Conservation (phyloP, 2,329 filamentous ascomycete species). For the Biscogniauxia marginata region DNA sequence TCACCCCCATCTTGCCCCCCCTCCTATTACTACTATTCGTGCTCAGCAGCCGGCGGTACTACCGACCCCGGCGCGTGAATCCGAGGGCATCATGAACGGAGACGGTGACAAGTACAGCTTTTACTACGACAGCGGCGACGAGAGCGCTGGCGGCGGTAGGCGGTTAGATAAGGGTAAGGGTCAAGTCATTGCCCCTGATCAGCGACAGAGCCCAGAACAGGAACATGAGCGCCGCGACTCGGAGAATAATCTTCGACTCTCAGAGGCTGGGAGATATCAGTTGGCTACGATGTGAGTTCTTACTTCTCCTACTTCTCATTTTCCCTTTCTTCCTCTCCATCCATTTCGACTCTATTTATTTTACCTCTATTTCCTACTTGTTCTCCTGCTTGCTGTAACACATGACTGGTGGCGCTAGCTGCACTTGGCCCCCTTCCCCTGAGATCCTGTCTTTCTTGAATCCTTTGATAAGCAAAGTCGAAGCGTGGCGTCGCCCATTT, state of each 20-base stretch:
- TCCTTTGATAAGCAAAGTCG: too few species aligned
- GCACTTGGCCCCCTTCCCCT: too few species aligned
- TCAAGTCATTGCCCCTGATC: too few species aligned
- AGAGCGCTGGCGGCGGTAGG: background rate
- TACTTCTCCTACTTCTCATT: background rate
- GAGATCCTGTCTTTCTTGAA: too few species aligned
- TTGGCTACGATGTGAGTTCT: background rate
- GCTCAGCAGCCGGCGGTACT: background rate
- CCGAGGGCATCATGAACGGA: background rate
- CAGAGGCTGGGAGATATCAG: background rate
- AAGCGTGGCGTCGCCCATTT: too few species aligned
- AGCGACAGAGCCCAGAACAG: background rate
- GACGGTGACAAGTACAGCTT: background rate
- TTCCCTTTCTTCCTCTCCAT: background rate
- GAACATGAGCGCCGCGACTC: background rate
- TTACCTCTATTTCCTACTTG: too few species aligned
- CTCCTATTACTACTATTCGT: too few species aligned
- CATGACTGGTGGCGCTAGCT: too few species aligned
- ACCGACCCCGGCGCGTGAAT: background rate
- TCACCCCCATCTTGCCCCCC: background rate
- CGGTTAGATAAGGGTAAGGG: background rate
- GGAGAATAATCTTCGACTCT: background rate
- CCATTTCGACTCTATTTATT: background rate
- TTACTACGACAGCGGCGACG: background rate
- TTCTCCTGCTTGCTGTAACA: too few species aligned